These are phyloP conservation scores for Vitis hybrid DNA, from an alignment of 177 flowering plant genomes.

Conservation along the genomic window DNA sequence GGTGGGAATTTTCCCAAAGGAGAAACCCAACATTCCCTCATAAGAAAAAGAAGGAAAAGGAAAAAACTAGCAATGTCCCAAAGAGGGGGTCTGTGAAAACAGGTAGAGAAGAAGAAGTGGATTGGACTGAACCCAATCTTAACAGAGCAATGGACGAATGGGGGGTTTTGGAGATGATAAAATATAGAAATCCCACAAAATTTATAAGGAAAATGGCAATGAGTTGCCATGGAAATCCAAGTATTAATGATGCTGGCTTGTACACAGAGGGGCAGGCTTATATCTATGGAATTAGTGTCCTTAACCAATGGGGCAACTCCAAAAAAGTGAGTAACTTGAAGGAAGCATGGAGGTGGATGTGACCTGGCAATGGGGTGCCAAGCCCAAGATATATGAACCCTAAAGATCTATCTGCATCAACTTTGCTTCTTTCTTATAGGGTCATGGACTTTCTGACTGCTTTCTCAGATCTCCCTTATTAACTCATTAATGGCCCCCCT, in stretches of 20 bases:
- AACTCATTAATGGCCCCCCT: not conserved
- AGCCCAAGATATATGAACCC: constrained; percentile 6
- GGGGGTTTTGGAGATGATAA: constrained; percentile 1
- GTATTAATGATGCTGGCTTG: constrained; percentile 12
- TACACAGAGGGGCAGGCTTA: constrained; percentile 12
- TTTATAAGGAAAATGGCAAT: not conserved
- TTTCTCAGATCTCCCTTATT: not conserved
- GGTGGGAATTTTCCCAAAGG: constrained; percentile 17
- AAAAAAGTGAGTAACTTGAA: constrained; percentile 3
- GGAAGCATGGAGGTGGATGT: constrained; percentile 13
- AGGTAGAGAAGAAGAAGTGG: constrained; percentile 20
- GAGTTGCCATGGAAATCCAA: not conserved
- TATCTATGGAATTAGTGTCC: constrained; percentile 4
- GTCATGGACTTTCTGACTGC: not conserved
- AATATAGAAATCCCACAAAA: no score
- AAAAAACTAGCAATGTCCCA: constrained; percentile 3
- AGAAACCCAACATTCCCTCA: constrained; percentile 17
- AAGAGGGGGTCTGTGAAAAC: constrained; percentile 6
- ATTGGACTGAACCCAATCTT: constrained; percentile 20
- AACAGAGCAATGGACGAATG: constrained; percentile 11
- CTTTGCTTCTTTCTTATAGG: not conserved
- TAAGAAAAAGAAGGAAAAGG: not conserved
- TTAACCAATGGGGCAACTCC: not conserved
- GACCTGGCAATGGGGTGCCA: constrained; percentile 17
- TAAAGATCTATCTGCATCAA: constrained; percentile 18